phyloP scores from a whole-genome alignment of 31 red algal genomes.

The Asparagopsis taxiformis region DNA sequence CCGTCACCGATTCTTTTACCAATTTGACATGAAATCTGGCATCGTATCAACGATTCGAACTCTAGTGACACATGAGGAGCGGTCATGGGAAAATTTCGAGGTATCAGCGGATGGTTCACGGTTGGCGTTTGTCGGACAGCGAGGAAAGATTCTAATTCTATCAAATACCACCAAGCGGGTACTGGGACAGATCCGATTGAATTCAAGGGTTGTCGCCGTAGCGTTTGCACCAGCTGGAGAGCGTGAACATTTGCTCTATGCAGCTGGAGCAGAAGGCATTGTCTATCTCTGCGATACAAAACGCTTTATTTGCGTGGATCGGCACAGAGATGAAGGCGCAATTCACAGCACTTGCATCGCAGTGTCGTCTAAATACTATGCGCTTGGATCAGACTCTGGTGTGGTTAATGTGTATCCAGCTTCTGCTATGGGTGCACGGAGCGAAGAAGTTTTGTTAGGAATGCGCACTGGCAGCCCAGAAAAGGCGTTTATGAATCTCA shows the following conservation, averaged over 20 bases:
- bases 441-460: not conserved
- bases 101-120: conserved; percentile 44
- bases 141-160: conserved; percentile 56
- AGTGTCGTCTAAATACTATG: conserved; percentile 36
- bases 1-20: conserved; percentile 56
- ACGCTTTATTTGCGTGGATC: conserved; percentile 36
- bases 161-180: conserved; percentile 41
- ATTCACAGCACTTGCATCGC: conserved; percentile 50
- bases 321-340: conserved; percentile 59
- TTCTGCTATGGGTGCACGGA: not conserved
- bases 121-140: conserved; percentile 67
- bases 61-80: conserved; percentile 16
- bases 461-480: conserved; percentile 31
- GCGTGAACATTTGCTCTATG: conserved; percentile 24
- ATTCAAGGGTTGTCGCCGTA: conserved; percentile 27
- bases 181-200: conserved; percentile 60
- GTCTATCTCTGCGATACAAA: conserved; percentile 81
- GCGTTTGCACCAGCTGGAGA: conserved; percentile 46
- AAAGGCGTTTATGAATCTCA: conserved; percentile 62
- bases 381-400: conserved; percentile 70
- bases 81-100: conserved; percentile 43
- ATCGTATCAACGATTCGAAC: conserved; percentile 20
- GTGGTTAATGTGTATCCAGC: conserved; percentile 76
- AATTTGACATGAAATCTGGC: conserved; percentile 64
- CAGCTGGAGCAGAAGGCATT: conserved; percentile 31